Base-by-base conservation (phyloP, 106 monocot genomes). In the Dioscorea dumetorum region DNA sequence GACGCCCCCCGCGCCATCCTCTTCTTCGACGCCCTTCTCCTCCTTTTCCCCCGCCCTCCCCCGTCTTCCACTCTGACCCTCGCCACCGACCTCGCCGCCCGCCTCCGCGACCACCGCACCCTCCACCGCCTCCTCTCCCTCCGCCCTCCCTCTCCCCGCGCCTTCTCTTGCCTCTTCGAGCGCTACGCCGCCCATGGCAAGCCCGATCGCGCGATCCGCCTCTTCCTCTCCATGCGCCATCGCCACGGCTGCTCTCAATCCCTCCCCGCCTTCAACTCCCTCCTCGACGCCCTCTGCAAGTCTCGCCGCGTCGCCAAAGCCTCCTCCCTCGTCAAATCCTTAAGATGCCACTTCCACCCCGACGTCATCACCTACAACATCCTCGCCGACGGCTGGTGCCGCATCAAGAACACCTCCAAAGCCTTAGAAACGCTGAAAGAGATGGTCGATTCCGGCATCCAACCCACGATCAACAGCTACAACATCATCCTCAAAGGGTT, bases 371-470 rank as follows among this genome's bases (percentile, higher is more conserved):
- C 78, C 33, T 91, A 86, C 57, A 97, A 92, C 75, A 80, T 79
- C 33, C 60, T 97, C 22, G 95, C 95, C 34, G 88, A 97, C 15
- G 95, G 95, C 12, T 97, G 88, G 88, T 97, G 95, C 76, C 74
- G 70, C 41, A 17, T 81, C 20, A 89, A 89, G 66, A 64, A 72
- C 32, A 89, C 84, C 9, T 68, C 79, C 18, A 66, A 58, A 60
- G 95, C 95, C 11, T 59, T 91, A 19, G 84, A 79, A 41, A 53
- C 82, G 31, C 73, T 97, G 49, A 72, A 71, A 60, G 82, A 89
- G 51, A 91, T 97, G 91, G 88, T 89, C 57, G 81, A 84, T 50
- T 49, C 66, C 13, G 91, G 91, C 11, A 19, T 84, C 50, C 67
- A 80, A 34, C 95, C 91, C 61, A 97, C 85, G 14, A 64, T 82